Percentiles rank a stretch among this genome's conserved stretches.
Conservation (phyloP, 306 rosid species). For the Chamaecrista fasciculata region DNA sequence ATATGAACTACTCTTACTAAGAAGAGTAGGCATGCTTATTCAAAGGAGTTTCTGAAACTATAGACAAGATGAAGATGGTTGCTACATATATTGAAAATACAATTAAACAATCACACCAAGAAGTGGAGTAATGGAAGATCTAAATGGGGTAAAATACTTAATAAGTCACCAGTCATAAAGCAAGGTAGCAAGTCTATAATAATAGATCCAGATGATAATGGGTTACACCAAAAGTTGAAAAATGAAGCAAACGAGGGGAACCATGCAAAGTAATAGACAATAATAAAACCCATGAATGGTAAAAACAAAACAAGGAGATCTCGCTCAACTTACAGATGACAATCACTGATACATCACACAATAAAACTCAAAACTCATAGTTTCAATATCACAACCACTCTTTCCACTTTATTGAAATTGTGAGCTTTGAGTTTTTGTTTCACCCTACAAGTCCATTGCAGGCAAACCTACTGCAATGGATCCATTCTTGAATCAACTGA, state of each 20-base stretch:
- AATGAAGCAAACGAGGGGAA: background rate
- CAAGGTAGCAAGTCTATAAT: background rate
- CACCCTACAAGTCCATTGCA: no score
- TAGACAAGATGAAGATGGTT: background rate
- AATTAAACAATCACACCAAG: background rate
- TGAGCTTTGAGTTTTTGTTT: no score
- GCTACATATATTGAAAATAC: background rate
- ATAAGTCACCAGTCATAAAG: background rate
- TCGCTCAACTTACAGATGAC: background rate
- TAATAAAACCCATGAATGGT: background rate
- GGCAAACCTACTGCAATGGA: no score
- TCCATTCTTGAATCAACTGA: background rate
- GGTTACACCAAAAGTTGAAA: background rate
- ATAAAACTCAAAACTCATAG: no score
- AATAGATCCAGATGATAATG: background rate
- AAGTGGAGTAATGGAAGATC: background rate
- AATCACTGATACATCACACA: background rate
- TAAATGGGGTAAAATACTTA: background rate
- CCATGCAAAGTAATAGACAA: background rate
- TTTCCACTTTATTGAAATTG: no score
- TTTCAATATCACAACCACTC: no score
- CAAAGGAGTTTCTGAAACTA: slow-evolving; percentile 2
- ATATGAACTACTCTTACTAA: background rate
- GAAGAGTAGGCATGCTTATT: background rate
- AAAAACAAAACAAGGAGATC: background rate